Conservation (phyloP, 352 stramenopile genomes). For the Phytophthora pisi region DNA sequence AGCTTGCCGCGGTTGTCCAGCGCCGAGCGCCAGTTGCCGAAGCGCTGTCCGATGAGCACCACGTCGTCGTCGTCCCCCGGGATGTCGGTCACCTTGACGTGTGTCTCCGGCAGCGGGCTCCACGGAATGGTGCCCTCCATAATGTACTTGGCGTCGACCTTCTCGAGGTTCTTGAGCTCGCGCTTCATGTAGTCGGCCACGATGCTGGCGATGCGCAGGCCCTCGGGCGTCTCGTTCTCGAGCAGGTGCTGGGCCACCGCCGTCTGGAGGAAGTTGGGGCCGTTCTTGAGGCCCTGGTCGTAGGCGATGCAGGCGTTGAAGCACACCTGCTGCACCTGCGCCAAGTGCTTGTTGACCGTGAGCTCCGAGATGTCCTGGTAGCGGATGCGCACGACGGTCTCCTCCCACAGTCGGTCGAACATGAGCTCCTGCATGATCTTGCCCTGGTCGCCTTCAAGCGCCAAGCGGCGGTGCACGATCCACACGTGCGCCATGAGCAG, state of each 20-base stretch:
- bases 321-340: constrained; percentile 95
- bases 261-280: constrained; percentile 54
- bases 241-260: constrained; percentile 78
- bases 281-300: constrained; percentile 87
- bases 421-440: constrained; percentile 94
- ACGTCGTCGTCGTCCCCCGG: constrained; percentile 57
- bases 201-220: constrained; percentile 62
- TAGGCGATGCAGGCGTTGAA: constrained; percentile 96
- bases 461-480: constrained; percentile 95
- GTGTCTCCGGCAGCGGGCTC: constrained; percentile 47
- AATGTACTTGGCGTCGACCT: constrained; percentile 73
- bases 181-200: constrained; percentile 79
- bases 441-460: constrained; percentile 76
- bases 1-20: constrained; percentile 87
- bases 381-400: constrained; percentile 94
- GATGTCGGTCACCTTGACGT: constrained; percentile 20
- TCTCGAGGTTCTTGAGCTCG: constrained; percentile 83
- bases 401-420: constrained; percentile 97
- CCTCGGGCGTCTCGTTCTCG: constrained; percentile 64
- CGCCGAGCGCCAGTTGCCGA: constrained; percentile 85
- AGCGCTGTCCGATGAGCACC: constrained; percentile 81
- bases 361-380: constrained; percentile 93
- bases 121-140: constrained; percentile 80
- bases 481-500: constrained; percentile 96
- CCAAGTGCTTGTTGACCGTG: constrained; percentile 96